Base-by-base conservation (phyloP, 768 basidiomycete species). In the Macrolepiota dolichaula region DNA sequence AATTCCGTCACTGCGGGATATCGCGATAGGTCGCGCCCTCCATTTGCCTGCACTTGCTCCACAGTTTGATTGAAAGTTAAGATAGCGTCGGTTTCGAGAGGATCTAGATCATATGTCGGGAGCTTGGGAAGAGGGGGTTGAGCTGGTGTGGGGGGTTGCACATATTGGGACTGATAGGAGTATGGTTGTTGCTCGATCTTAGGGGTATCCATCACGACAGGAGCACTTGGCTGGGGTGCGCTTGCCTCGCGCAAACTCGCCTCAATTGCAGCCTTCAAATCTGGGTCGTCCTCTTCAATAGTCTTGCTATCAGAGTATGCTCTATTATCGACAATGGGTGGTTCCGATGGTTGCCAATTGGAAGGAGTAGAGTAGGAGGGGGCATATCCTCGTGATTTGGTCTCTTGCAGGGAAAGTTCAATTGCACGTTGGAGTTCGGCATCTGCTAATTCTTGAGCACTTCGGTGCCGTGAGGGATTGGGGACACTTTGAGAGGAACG, bases 361-460 rank as follows among this genome's bases (percentile, higher is more conserved):
- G 82, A 69, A n/a, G 74, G 68, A 22, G 77, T 69, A 15, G 86
- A 85, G 61, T 91, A 86, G 71, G 73, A 76, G 0, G 91, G 87
- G 4, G 87, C 82, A 66, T 93, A 92, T 27, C 89, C 90, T 61
- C 85, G 81, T 49, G 73, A 77, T 38, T 79, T 74, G 15, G 83
- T 81, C 70, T 98, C 96, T 63, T 91, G 83, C 11, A 99, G 76
- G 0, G 94, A 96, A 2, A 97, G 81, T 64, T 94, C 88, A 55
- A 99, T 98, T 5, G 97, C 97, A 7, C 92, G 85, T 69, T 95
- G 92, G 1, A 99, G 83, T 65, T 99, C 96, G 0, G 90, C 87
- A 68, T 98, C 96, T 17, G 86, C 83, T 36, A 85, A 66, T 51
- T 89, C 88, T 2, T 84, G 85, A 2, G 83, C 81, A 57, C 76